Evolutionary conservation across 2,329 filamentous ascomycete species (phyloP).

Genomic region (Phoma herbarum): DNA sequence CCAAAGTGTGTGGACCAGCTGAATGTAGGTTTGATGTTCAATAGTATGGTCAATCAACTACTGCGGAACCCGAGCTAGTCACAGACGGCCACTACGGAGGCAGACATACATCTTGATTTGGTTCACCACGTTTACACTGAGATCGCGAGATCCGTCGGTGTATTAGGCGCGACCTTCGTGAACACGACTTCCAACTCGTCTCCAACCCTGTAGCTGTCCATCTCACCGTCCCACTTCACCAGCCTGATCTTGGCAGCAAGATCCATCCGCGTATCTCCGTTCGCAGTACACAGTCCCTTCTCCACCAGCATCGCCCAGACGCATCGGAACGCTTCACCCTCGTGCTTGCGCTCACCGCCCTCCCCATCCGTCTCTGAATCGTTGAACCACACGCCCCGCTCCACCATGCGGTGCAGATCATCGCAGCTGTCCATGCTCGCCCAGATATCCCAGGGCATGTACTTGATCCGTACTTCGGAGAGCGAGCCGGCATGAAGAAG

Average conservation of each 20-base stretch:
- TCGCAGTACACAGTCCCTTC: constrained; percentile 4
- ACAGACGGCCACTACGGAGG: background rate
- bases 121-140: background rate
- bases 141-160: background rate
- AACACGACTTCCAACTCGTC: constrained; percentile 49
- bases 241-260: constrained; percentile 27
- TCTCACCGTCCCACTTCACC: constrained; percentile 45
- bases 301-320: constrained; percentile 36
- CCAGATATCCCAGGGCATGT: constrained; percentile 48
- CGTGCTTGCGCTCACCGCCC: constrained; percentile 31
- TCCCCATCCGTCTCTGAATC: constrained; percentile 25
- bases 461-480: constrained; percentile 38
- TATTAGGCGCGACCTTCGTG: background rate
- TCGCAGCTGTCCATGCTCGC: constrained; percentile 47
- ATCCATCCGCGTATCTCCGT: constrained; percentile 14
- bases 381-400: constrained; percentile 43
- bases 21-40: background rate
- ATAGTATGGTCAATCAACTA: background rate
- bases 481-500: constrained; percentile 26
- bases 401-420: constrained; percentile 37
- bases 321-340: constrained; percentile 46
- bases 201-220: constrained; percentile 42
- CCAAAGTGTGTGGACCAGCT: background rate
- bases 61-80: background rate
- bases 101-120: background rate